phyloP scores from a whole-genome alignment of 495 filamentous ascomycete genomes.

The Tuber magnatum region DNA sequence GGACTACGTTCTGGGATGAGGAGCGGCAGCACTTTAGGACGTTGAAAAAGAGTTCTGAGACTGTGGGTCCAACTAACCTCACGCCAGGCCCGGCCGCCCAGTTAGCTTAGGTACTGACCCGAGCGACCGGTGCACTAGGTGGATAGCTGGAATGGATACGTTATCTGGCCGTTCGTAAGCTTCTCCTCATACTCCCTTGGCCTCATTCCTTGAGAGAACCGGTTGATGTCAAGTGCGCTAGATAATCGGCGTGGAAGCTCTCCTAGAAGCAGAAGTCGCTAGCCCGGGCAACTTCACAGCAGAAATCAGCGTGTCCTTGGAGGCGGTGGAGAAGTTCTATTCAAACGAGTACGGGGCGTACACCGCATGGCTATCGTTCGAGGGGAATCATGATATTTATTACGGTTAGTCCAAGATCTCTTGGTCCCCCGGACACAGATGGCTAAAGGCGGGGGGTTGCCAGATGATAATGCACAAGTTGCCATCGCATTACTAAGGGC shows the following conservation, averaged over 20 bases:
- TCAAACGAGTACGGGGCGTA: slow-evolving; percentile 22
- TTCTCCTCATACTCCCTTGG: not conserved
- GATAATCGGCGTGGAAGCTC: slow-evolving; percentile 32
- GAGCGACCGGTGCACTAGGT: not conserved
- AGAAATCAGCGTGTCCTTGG: slow-evolving; percentile 23
- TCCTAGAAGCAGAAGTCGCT: slow-evolving; percentile 31
- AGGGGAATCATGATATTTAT: slow-evolving; percentile 33
- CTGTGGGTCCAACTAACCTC: slow-evolving; percentile 9
- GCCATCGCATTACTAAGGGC: slow-evolving; percentile 34
- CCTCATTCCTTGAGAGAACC: too few relatives aligned
- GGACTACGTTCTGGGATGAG: slow-evolving; percentile 27
- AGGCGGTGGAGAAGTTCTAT: slow-evolving; percentile 30
- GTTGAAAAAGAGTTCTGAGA: slow-evolving; percentile 22
- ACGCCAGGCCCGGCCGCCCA: not conserved
- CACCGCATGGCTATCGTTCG: slow-evolving; percentile 31
- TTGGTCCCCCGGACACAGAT: too few relatives aligned
- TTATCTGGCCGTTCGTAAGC: slow-evolving; percentile 32
- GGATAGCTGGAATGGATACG: slow-evolving; percentile 32
- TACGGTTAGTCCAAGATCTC: slow-evolving; percentile 24
- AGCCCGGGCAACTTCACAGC: slow-evolving; percentile 18
- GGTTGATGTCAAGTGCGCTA: not conserved
- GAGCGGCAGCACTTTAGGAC: slow-evolving; percentile 29
- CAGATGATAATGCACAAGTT: slow-evolving; percentile 38
- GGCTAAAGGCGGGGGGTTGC: not conserved
- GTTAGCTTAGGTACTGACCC: not conserved